Base-by-base conservation (phyloP, 2,329 filamentous ascomycete species). In the Aspergillus transmontanensis region DNA sequence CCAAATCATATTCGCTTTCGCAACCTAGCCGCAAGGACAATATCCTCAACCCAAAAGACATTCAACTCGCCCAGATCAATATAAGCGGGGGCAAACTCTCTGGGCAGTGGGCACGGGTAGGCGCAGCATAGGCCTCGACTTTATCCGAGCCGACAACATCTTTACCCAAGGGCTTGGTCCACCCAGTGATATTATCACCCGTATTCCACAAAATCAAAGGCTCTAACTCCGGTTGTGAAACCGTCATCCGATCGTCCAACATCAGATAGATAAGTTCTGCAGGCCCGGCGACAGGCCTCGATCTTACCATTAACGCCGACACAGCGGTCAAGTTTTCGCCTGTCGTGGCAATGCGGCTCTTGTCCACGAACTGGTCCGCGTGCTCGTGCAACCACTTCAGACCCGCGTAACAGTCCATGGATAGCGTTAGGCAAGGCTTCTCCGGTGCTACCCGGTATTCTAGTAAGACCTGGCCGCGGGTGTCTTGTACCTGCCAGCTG, bases 191-290 rank as follows among this genome's bases (percentile, higher is more conserved):
- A 66, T 82, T 82, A 59, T 77, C 75, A 46, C 72, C 73, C 6
- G 68, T 67, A 2, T 68, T 71, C 79, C 81, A 83, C 21, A 72
- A 72, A 0, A 73, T 71, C 34, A 76, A 72, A 4, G 69, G 68
- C 28, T 74, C 73, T 55, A 78, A 74, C 16, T 78, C 74, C 16
- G 65, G 64, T n/a, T 72, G 71, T 5, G 75, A 75, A 9, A 63
- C 63, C n/a, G 64, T 70, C n/a, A 74, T 71, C 48, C 73, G 77
- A 54, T 84, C 79, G 66, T 84, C 81, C 14, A 84, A 71, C 82
- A 84, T 84, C 4, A 80, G 81, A 56, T 80, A 80, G 53, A 81
- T 72, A 12, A 84, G 75, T 76, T 79, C 46, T 70, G 76, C 60
- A 77, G 66, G 45, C 66, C 71, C 60, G 69, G 79, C 50, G 62